Conservation (phyloP, 1,139 yeast species). For the Geotrichum citri-aurantii region DNA sequence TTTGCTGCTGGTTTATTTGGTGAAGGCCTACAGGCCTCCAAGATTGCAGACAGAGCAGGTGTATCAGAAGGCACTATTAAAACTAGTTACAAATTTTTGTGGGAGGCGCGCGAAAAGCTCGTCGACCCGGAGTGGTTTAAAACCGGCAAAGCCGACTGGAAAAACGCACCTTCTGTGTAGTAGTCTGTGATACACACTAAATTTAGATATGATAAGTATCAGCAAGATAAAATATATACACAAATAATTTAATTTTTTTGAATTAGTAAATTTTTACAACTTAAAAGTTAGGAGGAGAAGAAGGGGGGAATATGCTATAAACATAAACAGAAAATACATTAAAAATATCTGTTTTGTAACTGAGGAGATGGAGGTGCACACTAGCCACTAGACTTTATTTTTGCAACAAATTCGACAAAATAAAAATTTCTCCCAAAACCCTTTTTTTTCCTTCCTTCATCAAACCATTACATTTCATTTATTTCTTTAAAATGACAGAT, state of each 20-base stretch:
- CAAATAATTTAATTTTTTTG: not conserved
- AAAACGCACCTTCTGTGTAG: constrained; percentile 48
- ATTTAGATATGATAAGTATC: not conserved
- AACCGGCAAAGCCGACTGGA: constrained; percentile 57
- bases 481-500: too few species aligned
- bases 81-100: constrained; percentile 80
- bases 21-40: constrained; percentile 56
- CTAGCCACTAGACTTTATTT: too few species aligned
- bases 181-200: not conserved
- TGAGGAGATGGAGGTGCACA: too few species aligned
- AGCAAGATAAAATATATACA: not conserved
- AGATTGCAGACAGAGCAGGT: constrained; percentile 91
- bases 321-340: too few species aligned
- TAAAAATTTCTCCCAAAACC: too few species aligned
- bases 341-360: too few species aligned
- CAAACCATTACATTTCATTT: too few species aligned
- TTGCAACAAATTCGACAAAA: too few species aligned
- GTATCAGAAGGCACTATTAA: constrained; percentile 97
- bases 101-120: constrained; percentile 64
- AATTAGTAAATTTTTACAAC: too few species aligned
- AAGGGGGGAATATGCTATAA: too few species aligned
- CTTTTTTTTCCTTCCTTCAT: too few species aligned
- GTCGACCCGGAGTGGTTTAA: constrained; percentile 72
- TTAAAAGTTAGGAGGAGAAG: too few species aligned
- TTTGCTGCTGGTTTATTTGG: constrained; percentile 85